These are phyloP conservation scores for Diaporthe caulivora DNA, from an alignment of 2,329 filamentous ascomycete genomes.

Conservation along the genomic window DNA sequence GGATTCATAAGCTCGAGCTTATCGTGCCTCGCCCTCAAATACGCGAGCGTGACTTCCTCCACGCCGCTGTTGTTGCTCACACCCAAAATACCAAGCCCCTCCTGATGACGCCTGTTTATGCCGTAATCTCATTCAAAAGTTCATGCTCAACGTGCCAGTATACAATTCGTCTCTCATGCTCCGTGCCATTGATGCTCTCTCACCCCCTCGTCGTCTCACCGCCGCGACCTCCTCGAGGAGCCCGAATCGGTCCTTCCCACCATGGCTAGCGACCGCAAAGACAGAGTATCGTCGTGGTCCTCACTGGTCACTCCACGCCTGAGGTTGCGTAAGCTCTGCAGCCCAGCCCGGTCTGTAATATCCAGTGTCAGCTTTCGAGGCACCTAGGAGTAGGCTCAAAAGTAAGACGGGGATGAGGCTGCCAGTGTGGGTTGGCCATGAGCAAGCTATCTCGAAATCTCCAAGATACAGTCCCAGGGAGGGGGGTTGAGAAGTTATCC, in stretches of 20 bases:
- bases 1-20: background rate
- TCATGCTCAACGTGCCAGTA: no score
- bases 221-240: slow-evolving; percentile 33
- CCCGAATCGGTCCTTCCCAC: slow-evolving; percentile 34
- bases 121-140: background rate
- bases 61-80: background rate
- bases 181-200: no score
- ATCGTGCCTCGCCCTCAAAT: background rate
- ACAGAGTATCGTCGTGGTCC: slow-evolving; percentile 35
- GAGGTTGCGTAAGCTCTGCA: slow-evolving; percentile 35
- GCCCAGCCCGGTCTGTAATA: slow-evolving; percentile 30
- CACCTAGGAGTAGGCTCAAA: no score
- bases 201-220: background rate
- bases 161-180: background rate
- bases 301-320: slow-evolving; percentile 34
- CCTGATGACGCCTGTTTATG: background rate
- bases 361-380: no score
- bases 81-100: background rate
- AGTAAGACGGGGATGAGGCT: no score
- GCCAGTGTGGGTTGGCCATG: no score
- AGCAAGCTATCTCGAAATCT: no score
- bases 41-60: background rate
- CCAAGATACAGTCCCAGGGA: no score
- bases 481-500: no score
- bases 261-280: slow-evolving; percentile 38